Evolutionary conservation across 495 filamentous ascomycete genomes (phyloP).

Genomic region (Xylona heveae): DNA sequence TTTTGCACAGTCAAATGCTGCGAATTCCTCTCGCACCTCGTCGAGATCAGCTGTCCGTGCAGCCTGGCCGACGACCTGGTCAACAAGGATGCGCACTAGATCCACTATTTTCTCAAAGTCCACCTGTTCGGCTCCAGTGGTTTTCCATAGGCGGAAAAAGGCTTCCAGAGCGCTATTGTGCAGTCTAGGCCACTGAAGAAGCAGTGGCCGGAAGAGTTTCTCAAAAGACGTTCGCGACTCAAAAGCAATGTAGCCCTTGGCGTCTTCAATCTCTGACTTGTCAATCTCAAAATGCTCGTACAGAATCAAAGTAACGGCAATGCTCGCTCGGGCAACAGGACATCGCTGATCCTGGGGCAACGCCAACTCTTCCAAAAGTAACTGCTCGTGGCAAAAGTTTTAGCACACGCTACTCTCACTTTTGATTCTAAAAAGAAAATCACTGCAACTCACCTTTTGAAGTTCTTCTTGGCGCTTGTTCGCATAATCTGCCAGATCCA

Average conservation of each 20-base stretch:
- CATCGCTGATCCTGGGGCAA: constrained; percentile 51
- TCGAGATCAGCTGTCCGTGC: constrained; percentile 65
- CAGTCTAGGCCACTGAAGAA: constrained; percentile 91
- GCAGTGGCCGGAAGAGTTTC: constrained; percentile 64
- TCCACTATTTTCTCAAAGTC: constrained; percentile 90
- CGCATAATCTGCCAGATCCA: constrained; percentile 91
- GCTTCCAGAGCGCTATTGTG: constrained; percentile 75
- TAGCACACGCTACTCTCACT: not conserved
- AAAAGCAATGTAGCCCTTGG: constrained; percentile 50
- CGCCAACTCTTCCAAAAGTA: constrained; percentile 74
- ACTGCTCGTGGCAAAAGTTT: constrained; percentile 1
- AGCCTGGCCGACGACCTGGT: constrained; percentile 75
- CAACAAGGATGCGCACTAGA: constrained; percentile 72
- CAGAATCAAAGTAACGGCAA: constrained; percentile 70
- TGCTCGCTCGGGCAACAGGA: constrained; percentile 69
- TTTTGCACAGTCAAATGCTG: constrained; percentile 55
- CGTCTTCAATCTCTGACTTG: constrained; percentile 64
- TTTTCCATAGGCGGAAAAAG: constrained; percentile 84
- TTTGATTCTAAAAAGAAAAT: not conserved
- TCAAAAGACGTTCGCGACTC: constrained; percentile 69
- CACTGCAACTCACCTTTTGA: constrained; percentile 37
- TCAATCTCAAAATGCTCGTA: constrained; percentile 95
- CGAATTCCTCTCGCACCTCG: constrained; percentile 75
- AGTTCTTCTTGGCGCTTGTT: constrained; percentile 78
- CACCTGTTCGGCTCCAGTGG: constrained; percentile 56